A percentile compares a stretch with the other conserved stretches of the same genome.
These are phyloP conservation scores for Pichia sp. DNA, from an alignment of 1,139 yeast species.

Conservation along the genomic window DNA sequence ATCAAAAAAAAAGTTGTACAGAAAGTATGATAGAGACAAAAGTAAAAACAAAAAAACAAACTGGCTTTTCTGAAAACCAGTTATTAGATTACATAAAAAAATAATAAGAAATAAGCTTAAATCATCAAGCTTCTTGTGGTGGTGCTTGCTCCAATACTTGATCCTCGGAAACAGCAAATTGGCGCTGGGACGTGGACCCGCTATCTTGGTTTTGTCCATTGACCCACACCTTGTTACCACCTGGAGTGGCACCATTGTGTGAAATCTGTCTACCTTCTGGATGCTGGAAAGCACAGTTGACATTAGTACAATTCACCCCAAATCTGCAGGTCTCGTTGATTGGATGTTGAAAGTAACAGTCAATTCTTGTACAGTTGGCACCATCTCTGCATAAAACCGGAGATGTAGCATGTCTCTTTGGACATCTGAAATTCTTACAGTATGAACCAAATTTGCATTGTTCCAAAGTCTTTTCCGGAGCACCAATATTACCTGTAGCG, in stretches of 20 bases:
- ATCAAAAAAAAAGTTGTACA: constrained; percentile 6
- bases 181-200: constrained; percentile 47
- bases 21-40: neutral
- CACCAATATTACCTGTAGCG: neutral
- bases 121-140: constrained; percentile 34
- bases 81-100: neutral
- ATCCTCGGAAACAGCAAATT: constrained; percentile 75
- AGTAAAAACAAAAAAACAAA: constrained; percentile 2
- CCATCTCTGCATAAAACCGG: constrained; percentile 78
- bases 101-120: neutral
- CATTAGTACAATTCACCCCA: constrained; percentile 68
- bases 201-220: constrained; percentile 29
- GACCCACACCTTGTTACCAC: constrained; percentile 39
- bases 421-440: constrained; percentile 76
- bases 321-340: constrained; percentile 73
- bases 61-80: constrained; percentile 1
- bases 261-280: constrained; percentile 60
- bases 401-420: constrained; percentile 77
- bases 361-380: constrained; percentile 65
- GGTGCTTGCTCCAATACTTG: constrained; percentile 73
- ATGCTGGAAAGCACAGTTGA: constrained; percentile 67
- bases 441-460: constrained; percentile 74
- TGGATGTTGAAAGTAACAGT: constrained; percentile 82
- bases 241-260: constrained; percentile 29
- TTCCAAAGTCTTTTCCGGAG: constrained; percentile 50